Evolutionary conservation across 179 eudicot species (phyloP), one percentile per base, ranked within the genome.

Genomic region (Spergularia azorica): DNA sequence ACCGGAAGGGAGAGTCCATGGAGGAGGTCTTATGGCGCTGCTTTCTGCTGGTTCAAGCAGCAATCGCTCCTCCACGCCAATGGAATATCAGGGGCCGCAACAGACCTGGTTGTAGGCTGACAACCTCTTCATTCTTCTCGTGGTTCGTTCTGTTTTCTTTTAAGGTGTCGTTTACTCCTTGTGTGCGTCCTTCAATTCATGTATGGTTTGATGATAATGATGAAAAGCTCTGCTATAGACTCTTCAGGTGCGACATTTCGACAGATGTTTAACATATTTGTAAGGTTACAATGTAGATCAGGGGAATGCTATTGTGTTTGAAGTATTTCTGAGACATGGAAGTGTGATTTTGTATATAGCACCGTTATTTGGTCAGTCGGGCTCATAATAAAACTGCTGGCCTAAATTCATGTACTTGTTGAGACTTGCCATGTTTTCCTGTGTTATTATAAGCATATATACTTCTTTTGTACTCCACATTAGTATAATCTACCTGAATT

Each of bases 1-100:
- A 60, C 83, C 87, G 7, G 89, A 88, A 79, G 88, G 92, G 39
- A 86, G 98, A 78, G 98, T 95, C 58, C 98, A 91, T 79, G 98
- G 98, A 38, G 98, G 97, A 84, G 84, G 90, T 82, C 80, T 95
- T 56, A 74, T 91, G 92, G 87, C 97, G 56, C 70, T 93, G 84
- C 85, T 90, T 59, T 65, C 86, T 0, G 79, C 83, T 48, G 78
- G 84, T 72, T 80, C 76, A 10, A 70, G 72, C 72, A 7, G 14
- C 65, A 63, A 50, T 2, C 72, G 68, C 75, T 80, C 85, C 41
- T 79, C 87, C 15, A 66, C 80, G 67, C 76, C 77, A 13, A 80
- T 71, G 79, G 76, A 77, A 52, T 82, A 67, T 69, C 81, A 72
- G 68, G 72, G 73, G 79, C 63, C 73, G 36, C 86, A 81, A 15